Conservation (phyloP, 352 stramenopile species). For the Porosira glacialis region DNA sequence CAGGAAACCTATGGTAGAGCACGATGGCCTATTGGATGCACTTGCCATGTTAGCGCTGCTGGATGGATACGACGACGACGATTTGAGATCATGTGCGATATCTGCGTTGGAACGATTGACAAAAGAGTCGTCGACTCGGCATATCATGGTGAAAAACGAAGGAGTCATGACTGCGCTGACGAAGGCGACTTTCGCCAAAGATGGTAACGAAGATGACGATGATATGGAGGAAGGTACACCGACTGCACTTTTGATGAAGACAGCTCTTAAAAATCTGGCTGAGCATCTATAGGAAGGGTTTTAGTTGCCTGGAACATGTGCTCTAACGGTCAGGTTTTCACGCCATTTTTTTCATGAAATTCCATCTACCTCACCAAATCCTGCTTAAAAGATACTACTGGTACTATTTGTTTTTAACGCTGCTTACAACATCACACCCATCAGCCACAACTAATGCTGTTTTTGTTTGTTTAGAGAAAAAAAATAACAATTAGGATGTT, state of each 20-base stretch:
- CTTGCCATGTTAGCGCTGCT: constrained; percentile 42
- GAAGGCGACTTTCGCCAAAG: constrained; percentile 46
- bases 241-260: constrained; percentile 44
- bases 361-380: too few relatives aligned
- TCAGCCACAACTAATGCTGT: too few relatives aligned
- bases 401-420: too few relatives aligned
- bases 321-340: too few relatives aligned
- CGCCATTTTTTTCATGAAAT: too few relatives aligned
- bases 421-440: too few relatives aligned
- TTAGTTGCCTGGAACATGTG: too few relatives aligned
- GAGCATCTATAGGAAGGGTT: too few relatives aligned
- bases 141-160: constrained; percentile 50
- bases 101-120: constrained; percentile 40
- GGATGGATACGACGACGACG: constrained; percentile 48
- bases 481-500: too few relatives aligned
- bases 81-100: constrained; percentile 50
- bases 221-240: constrained; percentile 19
- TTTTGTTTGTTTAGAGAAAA: too few relatives aligned
- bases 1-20: constrained; percentile 44
- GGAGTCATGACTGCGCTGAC: constrained; percentile 56
- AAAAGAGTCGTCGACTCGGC: constrained; percentile 36
- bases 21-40: constrained; percentile 44
- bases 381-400: too few relatives aligned
- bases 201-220: constrained; percentile 14
- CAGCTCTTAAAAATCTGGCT: constrained; percentile 56